Base-by-base conservation (phyloP, 352 stramenopile genomes). In the Pythium aristosporum region DNA sequence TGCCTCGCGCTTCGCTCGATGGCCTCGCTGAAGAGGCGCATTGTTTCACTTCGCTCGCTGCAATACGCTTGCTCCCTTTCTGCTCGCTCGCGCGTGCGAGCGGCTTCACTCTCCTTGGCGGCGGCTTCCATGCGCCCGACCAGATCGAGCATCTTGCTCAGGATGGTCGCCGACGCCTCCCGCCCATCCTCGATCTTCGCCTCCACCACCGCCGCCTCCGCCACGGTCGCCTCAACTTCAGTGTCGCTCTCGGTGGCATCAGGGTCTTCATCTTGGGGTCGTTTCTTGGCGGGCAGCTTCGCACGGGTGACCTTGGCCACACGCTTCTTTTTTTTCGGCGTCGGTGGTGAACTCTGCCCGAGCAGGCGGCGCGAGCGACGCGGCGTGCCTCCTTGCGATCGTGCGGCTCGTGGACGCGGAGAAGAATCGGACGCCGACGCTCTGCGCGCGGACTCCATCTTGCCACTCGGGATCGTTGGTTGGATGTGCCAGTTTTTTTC, bases 191-290 rank as follows among this genome's bases (percentile, higher is more conserved):
- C 34, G 8, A 39, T 15, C 34, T 39, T 39, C 4, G 43, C 5
- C 23, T 46, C 39, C 13, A 7, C 6, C 18, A 3, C 18, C 39
- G 12, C 16, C 6, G 10, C 39, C 39, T 18, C 18, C 9, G 39
- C 21, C 39, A 46, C 39, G 5, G 1, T n/a, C 46, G 18, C 21
- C 25, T 15, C 20, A 16, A 52, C 3, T 16, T 52, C 46, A n/a
- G 6, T 16, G 12, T 52, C 46, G n/a, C 46, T 52, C n/a, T 52
- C 46, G 16, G 46, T 52, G 16, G 25, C 46, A n/a, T 52, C 46
- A 0, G 46, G 11, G 25, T 52, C 20, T 30, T 13, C 10, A 10
- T 49, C 43, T 13, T 8, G 7, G 4, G 20, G 25, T 25, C 46
- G 2, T 34, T 52, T 46, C 18, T 6, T 46, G 5, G 2, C 3